Base-by-base conservation (phyloP, 345 rosid species). In the Bruguiera parviflora region DNA sequence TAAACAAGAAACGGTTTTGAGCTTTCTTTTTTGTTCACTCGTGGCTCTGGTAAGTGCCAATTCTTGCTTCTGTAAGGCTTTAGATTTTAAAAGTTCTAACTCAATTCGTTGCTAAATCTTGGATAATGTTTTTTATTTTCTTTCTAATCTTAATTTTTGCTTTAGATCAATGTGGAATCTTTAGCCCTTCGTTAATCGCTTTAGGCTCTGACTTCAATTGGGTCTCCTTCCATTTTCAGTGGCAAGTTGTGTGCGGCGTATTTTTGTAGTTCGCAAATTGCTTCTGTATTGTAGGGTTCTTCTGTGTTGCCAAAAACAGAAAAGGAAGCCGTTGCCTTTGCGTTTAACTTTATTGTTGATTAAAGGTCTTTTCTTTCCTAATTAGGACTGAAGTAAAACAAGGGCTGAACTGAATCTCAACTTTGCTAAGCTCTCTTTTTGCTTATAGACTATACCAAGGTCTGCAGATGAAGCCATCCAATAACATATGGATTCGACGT, bases 401-500 rank as follows among this genome's bases (percentile, higher is more conserved):
- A 63, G 29, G 49, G 49, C 35, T n/a, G 8, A 35, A 33, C 60
- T n/a, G 21, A 31, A 16, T 10, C 28, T 56, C 59, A 24, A 56
- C 20, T 33, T 56, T 28, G 28, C 1, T 0, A 19, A 8, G 0
- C 53, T 58, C 32, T 29, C 5, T 13, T 57, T 18, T 2, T 58
- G 29, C 51, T 71, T 72, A 77, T 72, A 67, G 46, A 66, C 61
- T 29, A 49, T 53, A 62, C 61, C 53, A 39, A 52, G 71, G 53
- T 64, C 57, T 69, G 55, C 69, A 72, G 67, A 68, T 81, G 83
- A 91, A 83, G 77, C 84, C 89, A 22, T 83, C 86, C 24, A 85
- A 72, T 71, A 89, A 87, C 70, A 83, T 94, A 70, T 91, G 98
- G 96, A 91, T 91, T 77, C 87, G 86, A 64, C 85, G 86, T 25